Conservation (phyloP, 2,329 filamentous ascomycete genomes). For the Ophiosphaerella narmari region DNA sequence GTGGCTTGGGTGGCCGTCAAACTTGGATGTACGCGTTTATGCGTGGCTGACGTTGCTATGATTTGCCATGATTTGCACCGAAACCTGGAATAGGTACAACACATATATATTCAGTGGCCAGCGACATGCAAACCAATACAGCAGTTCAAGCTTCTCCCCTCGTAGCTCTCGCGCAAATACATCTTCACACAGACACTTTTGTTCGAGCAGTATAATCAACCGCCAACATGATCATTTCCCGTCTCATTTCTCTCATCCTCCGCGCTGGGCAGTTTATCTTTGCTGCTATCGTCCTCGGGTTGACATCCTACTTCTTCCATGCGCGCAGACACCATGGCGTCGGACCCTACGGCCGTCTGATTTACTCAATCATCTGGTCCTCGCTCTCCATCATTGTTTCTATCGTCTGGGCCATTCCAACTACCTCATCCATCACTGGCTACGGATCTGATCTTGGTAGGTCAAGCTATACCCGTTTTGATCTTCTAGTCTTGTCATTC, state of each 20-base stretch:
- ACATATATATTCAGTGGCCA: slow-evolving; percentile 2
- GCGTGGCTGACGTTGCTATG: slow-evolving; percentile 19
- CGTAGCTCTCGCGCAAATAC: not conserved
- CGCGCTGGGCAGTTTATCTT: slow-evolving; percentile 69
- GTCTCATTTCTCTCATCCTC: slow-evolving; percentile 61
- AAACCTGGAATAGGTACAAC: not conserved
- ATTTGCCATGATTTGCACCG: slow-evolving; percentile 1
- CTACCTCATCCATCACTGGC: slow-evolving; percentile 67
- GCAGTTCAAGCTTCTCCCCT: not conserved
- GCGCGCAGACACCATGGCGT: slow-evolving; percentile 46
- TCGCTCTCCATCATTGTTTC: slow-evolving; percentile 70
- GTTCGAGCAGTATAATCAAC: not conserved
- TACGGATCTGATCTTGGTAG: slow-evolving; percentile 68
- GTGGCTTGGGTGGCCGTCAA: slow-evolving; percentile 1
- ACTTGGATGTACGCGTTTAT: slow-evolving; percentile 11
- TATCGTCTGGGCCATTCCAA: slow-evolving; percentile 74
- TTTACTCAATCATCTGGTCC: slow-evolving; percentile 75
- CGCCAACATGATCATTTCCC: slow-evolving; percentile 44
- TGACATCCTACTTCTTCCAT: slow-evolving; percentile 31
- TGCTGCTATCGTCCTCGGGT: slow-evolving; percentile 60
- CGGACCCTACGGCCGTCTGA: slow-evolving; percentile 67
- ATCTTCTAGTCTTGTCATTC: not conserved
- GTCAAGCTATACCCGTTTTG: not conserved
- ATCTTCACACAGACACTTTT: not conserved
- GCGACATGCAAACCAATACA: not conserved